phyloP scores from a whole-genome alignment of 495 filamentous ascomycete species.

The Aspergillus bertholletiae region DNA sequence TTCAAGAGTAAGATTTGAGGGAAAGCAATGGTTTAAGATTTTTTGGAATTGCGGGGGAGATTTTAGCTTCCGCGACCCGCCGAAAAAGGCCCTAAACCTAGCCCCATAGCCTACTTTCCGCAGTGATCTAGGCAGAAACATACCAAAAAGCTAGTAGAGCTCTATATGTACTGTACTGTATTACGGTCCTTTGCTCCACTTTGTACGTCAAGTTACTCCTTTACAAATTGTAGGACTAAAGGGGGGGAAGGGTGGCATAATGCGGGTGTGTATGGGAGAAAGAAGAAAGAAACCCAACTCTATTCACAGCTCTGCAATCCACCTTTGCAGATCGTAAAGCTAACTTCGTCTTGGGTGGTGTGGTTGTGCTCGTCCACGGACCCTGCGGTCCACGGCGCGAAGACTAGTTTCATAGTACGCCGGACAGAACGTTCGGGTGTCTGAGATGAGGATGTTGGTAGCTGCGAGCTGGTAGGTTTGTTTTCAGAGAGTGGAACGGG shows the following conservation, averaged over 20 bases:
- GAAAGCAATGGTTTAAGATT: neutral
- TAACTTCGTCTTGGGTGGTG: conserved; percentile 26
- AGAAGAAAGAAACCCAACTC: neutral
- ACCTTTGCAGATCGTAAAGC: conserved; percentile 52
- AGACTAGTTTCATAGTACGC: conserved; percentile 77
- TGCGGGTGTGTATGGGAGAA: neutral
- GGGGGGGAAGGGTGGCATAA: neutral
- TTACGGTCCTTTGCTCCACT: neutral
- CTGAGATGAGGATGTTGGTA: neutral
- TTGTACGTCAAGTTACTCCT: neutral
- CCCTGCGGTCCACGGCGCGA: conserved; percentile 61
- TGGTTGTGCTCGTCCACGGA: neutral
- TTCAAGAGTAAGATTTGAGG: neutral
- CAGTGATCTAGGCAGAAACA: neutral
- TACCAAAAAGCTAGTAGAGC: too few relatives aligned
- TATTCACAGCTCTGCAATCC: conserved; percentile 26
- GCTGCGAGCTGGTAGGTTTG: neutral
- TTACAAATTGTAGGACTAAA: neutral
- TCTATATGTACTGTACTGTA: too few relatives aligned
- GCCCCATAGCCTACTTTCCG: too few relatives aligned
- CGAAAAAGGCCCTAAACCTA: neutral
- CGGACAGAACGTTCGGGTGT: conserved; percentile 26
- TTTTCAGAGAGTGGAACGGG: neutral
- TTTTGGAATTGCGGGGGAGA: conserved; percentile 1
- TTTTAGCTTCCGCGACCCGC: neutral